phyloP scores from a whole-genome alignment of 2,329 filamentous ascomycete genomes.

The Exophiala xenobiotica region DNA sequence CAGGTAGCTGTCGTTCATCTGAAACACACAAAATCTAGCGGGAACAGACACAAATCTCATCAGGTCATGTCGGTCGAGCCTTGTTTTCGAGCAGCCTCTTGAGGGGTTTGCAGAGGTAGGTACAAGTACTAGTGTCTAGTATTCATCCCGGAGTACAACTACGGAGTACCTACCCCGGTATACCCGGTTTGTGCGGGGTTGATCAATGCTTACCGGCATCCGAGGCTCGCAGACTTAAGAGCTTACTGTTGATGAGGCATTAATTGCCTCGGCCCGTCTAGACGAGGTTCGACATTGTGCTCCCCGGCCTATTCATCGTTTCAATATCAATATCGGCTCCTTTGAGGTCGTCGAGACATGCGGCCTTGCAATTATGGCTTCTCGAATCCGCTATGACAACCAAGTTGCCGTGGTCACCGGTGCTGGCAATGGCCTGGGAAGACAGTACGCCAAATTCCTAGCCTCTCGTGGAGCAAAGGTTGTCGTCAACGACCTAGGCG shows the following conservation, averaged over 20 bases:
- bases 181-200: neutral
- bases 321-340: neutral
- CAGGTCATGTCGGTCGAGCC: no score
- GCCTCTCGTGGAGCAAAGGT: slow-evolving; percentile 86
- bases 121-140: neutral
- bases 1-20: neutral
- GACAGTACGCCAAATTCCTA: slow-evolving; percentile 83
- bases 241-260: neutral
- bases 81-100: no score
- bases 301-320: neutral
- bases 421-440: slow-evolving; percentile 77
- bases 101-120: neutral
- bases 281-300: neutral
- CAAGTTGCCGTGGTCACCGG: slow-evolving; percentile 87
- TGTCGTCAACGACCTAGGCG: slow-evolving; percentile 94
- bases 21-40: no score
- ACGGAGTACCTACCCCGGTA: no score
- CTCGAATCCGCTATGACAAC: slow-evolving; percentile 76
- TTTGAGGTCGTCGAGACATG: neutral
- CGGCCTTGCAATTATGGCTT: slow-evolving; percentile 47
- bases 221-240: no score
- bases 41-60: no score
- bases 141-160: neutral
- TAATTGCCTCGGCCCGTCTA: neutral
- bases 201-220: neutral